Conservation (phyloP, 1,284 basidiomycete species). For the Cutaneotrichosporon dermatis region DNA sequence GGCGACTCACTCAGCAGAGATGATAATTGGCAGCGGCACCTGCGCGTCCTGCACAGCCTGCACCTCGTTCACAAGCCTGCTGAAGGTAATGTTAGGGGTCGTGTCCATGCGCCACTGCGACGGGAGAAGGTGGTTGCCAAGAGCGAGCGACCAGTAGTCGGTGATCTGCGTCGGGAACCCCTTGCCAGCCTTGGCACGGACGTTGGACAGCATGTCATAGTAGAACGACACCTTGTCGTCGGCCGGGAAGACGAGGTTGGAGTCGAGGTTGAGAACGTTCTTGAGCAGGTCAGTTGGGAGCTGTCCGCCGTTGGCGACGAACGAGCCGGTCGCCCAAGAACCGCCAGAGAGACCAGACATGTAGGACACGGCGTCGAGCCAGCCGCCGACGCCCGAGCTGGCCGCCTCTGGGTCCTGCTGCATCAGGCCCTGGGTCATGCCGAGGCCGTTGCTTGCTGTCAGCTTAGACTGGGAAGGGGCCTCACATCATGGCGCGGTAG, state of each 20-base stretch:
- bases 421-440: slow-evolving; percentile 18
- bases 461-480: not conserved
- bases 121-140: slow-evolving; percentile 46
- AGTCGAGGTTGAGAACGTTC: slow-evolving; percentile 49
- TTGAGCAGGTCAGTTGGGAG: slow-evolving; percentile 37
- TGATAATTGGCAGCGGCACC: slow-evolving; percentile 50
- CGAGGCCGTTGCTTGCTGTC: slow-evolving; percentile 19
- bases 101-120: slow-evolving; percentile 35
- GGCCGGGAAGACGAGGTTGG: slow-evolving; percentile 63
- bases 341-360: slow-evolving; percentile 47
- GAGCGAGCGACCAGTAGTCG: slow-evolving; percentile 46
- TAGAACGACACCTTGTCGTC: slow-evolving; percentile 57
- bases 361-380: slow-evolving; percentile 44
- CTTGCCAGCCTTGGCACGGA: slow-evolving; percentile 37
- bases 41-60: slow-evolving; percentile 26
- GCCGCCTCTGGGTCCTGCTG: slow-evolving; percentile 4
- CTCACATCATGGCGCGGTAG: slow-evolving; percentile 51
- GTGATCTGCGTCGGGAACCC: slow-evolving; percentile 47
- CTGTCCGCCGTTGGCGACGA: slow-evolving; percentile 41
- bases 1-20: slow-evolving; percentile 48
- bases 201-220: slow-evolving; percentile 50
- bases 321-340: slow-evolving; percentile 44
- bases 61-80: slow-evolving; percentile 26
- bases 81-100: slow-evolving; percentile 44
- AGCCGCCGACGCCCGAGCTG: slow-evolving; percentile 31